phyloP scores from a whole-genome alignment of 306 rosid species.

The Dalbergia cochinchinensis region DNA sequence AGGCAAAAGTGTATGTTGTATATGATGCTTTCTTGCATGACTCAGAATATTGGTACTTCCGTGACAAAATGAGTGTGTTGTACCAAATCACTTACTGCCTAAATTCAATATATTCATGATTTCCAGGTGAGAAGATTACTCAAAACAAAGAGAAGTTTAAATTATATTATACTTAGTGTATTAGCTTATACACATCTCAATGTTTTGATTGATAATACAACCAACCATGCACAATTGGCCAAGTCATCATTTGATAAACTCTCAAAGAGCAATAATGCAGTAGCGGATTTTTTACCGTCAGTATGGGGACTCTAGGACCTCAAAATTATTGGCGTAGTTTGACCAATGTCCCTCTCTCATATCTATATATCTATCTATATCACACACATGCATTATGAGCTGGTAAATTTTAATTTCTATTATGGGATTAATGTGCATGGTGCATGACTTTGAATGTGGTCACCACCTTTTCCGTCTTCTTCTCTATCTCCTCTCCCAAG shows the following conservation, averaged over 20 bases:
- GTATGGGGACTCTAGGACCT: not conserved
- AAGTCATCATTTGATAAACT: conserved; percentile 17
- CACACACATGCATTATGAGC: not conserved
- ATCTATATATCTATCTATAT: not conserved
- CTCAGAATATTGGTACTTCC: not conserved
- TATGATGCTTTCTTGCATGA: conserved; percentile 22
- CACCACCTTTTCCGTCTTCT: not conserved
- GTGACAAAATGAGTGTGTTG: conserved; percentile 13
- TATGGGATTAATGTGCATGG: not conserved
- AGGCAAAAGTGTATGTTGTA: not conserved
- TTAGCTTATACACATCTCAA: conserved; percentile 32
- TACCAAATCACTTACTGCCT: not conserved
- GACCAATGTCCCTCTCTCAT: not conserved
- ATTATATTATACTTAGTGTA: not conserved
- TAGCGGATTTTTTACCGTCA: conserved; percentile 13
- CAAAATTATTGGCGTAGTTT: not conserved
- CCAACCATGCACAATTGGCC: conserved; percentile 17
- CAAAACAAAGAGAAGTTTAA: not conserved
- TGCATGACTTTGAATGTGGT: not conserved
- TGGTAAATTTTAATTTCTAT: not conserved
- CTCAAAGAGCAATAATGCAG: conserved; percentile 31
- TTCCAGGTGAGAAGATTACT: not conserved
- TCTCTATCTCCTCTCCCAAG: too few species aligned
- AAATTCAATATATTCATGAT: conserved; percentile 32
- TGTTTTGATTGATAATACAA: not conserved